Evolutionary conservation across 1,139 yeast species (phyloP), one percentile per base, ranked within the genome.

Genomic region (Insectozyma bohioensis): DNA sequence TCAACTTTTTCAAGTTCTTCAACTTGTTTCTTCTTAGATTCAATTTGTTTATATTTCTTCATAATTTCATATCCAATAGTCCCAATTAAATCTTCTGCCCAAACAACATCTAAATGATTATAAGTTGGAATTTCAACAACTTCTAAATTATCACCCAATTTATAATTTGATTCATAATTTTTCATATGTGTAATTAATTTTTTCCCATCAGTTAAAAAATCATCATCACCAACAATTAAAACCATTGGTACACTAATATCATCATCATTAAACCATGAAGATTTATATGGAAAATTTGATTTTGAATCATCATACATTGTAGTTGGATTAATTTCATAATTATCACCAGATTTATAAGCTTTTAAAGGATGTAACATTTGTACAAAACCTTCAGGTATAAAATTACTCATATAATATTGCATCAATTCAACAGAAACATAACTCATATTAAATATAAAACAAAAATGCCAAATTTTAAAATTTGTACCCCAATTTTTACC

Each of bases 401-500:
- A 61, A 26, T 77, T 72, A 38, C 75, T 71, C 27, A 64, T 63
- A 97, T 97, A 92, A 96, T 97, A 92, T 33, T 75, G 71, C 95
- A 92, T 87, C 42, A 86, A 67, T 46, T 80, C 78, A 3, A 87
- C 70, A 17, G 94, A 82, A 8, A 87, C 84, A 52, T 76, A 84
- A 4, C 85, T 84, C 0, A 95, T 95, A n/a, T 94, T 84, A 55
- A 85, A 88, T 9, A 87, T 58, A 46, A 90, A 85, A 60, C 85
- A 90, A 30, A 88, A 66, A 41, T 76, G 75, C 51, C 90, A 68
- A 20, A 85, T 63, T 19, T 72, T 64, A 15, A 61, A 63, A 51
- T 87, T 82, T 10, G 47, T 41, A 29, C 63, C 63, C 96, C 97
- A 92, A 30, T 84, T 67, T 6, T 58, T 57, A 43, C 86, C 94